Percentiles rank a stretch among this genome's conserved stretches.
phyloP scores from a whole-genome alignment of 2,329 filamentous ascomycete genomes.

The Fusarium sp. region DNA sequence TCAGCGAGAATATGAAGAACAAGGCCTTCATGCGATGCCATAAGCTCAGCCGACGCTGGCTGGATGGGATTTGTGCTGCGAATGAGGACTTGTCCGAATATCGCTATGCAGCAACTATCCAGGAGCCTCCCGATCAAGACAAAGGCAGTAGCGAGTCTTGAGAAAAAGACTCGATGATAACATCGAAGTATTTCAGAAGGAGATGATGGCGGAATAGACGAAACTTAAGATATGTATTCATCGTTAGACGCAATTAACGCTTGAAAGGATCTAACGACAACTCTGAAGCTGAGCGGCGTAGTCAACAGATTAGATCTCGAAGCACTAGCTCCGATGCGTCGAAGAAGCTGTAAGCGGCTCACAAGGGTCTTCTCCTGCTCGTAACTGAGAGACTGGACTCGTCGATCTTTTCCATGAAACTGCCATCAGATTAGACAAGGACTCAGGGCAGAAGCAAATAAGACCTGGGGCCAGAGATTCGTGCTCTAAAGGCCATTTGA shows the following conservation, averaged over 20 bases:
- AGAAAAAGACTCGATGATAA: background rate
- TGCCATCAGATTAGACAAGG: background rate
- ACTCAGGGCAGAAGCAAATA: background rate
- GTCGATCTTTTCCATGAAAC: background rate
- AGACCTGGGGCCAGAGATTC: background rate
- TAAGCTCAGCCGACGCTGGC: background rate
- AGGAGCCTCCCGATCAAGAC: background rate
- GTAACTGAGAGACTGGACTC: background rate
- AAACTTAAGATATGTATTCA: background rate
- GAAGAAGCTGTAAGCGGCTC: background rate
- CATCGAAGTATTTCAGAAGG: background rate
- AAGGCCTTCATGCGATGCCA: background rate
- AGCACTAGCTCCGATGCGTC: background rate
- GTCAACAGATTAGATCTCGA: background rate
- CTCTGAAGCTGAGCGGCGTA: too few species aligned
- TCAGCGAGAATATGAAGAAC: background rate
- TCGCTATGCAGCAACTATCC: background rate
- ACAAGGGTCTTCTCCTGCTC: background rate
- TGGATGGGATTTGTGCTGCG: background rate
- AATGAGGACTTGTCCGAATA: background rate
- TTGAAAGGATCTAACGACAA: background rate
- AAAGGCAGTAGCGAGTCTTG: background rate
- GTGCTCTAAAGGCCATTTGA: background rate
- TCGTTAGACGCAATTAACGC: background rate
- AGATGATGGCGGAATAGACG: background rate